phyloP scores from a whole-genome alignment of 257 asterid species.

The Solanum peruvianum region DNA sequence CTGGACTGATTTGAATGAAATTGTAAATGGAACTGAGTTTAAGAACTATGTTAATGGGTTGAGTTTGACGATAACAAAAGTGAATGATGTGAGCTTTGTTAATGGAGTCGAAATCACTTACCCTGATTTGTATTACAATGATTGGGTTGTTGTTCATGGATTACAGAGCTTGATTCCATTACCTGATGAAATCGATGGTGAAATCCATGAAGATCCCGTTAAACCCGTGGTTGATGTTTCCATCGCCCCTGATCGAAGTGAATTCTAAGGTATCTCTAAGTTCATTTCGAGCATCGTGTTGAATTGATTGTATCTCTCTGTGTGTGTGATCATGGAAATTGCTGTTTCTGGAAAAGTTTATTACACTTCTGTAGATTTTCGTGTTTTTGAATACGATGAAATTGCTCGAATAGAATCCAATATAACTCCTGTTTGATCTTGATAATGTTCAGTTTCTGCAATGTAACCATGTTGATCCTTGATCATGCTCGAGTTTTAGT shows the following conservation, averaged over 20 bases:
- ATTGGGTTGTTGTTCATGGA: conserved; percentile 60
- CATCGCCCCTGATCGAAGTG: conserved; percentile 9
- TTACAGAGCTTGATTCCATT: conserved; percentile 29
- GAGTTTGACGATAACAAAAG: conserved; percentile 24
- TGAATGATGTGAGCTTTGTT: conserved; percentile 27
- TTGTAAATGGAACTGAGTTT: conserved; percentile 30
- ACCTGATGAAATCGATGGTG: conserved; percentile 32
- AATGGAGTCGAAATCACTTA: conserved; percentile 48
- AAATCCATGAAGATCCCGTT: conserved; percentile 3
- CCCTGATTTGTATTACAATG: conserved; percentile 54
- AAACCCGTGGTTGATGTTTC: background rate
- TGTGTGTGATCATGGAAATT: background rate
- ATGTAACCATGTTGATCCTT: background rate
- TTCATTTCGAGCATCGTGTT: background rate
- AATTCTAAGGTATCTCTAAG: conserved; percentile 8
- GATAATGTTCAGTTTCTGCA: background rate
- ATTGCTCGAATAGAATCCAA: background rate
- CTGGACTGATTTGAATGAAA: conserved; percentile 37
- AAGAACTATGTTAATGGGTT: conserved; percentile 35
- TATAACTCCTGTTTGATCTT: background rate
- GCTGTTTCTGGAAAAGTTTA: background rate
- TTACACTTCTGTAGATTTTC: background rate
- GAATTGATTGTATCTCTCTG: background rate
- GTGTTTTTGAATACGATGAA: background rate
- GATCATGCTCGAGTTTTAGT: background rate